Evolutionary conservation across 805 yeast species (phyloP).

Genomic region (Vanderwaltozyma verrucispora): DNA sequence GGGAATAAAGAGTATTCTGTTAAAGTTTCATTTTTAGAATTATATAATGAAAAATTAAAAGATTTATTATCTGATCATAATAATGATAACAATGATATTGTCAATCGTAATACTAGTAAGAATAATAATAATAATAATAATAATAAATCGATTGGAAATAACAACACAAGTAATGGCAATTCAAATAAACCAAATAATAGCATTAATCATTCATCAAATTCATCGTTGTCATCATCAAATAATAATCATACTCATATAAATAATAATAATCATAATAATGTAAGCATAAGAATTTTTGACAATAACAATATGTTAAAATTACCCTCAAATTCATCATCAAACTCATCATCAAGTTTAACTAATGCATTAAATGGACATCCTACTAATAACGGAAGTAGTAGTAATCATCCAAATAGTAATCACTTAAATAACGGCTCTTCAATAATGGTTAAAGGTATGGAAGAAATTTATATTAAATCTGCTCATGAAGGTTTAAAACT

Average conservation of each 20-base stretch:
- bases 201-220: slow-evolving; percentile 73
- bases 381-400: neutral
- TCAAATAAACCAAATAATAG: slow-evolving; percentile 21
- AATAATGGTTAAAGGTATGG: slow-evolving; percentile 47
- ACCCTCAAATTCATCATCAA: neutral
- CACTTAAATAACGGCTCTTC: slow-evolving; percentile 16
- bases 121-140: too few relatives aligned
- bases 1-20: slow-evolving; percentile 47
- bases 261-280: slow-evolving; percentile 1
- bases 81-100: neutral
- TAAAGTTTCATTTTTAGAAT: slow-evolving; percentile 64
- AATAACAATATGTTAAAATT: neutral
- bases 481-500: slow-evolving; percentile 43
- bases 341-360: neutral
- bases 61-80: slow-evolving; percentile 40
- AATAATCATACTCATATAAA: neutral
- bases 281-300: neutral
- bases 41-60: slow-evolving; percentile 70
- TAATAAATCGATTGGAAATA: too few relatives aligned
- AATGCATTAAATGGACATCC: neutral
- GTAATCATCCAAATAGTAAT: neutral
- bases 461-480: slow-evolving; percentile 39
- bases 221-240: slow-evolving; percentile 25
- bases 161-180: too few relatives aligned
- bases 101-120: too few relatives aligned